Base-by-base conservation (phyloP, 2,329 filamentous ascomycete genomes). In the Cercospora sojina region DNA sequence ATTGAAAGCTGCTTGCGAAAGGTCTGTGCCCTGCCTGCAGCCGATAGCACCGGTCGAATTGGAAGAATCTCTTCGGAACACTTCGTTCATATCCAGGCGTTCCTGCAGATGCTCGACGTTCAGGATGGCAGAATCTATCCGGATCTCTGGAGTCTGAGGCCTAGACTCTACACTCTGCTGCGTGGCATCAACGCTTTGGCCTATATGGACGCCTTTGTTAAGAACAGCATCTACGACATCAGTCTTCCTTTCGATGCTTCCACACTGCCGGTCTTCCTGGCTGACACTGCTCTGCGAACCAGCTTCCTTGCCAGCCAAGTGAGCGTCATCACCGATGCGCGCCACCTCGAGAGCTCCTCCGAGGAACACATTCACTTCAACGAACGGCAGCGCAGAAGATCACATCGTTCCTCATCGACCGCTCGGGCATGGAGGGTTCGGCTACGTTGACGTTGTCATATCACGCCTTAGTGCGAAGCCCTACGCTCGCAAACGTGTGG, bases 351-450 rank as follows among this genome's bases (percentile, higher is more conserved):
- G 27, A 57, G 31, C 27, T 57, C 53, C 3, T 35, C 27, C 31
- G 53, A 57, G n/a, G 53, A 35, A 16, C 53, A 57, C 10, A 31
- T 57, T n/a, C 23, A 57, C 53, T 31, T 57, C 53, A 23, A 57
- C 16, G 53, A 23, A 57, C 16, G 53, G 53, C 27, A 57, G 53
- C 53, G 53, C 53, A 1, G 31, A 31, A 10, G 53, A 57, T 18
- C 31, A 57, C 25, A 18, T 57, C 53, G 27, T 35, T 49, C 20
- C 43, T 13, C 4, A 49, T 49, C 43, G 20, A 25, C 10, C 20
- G 43, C 43, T 49, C 3, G 43, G 43, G 43, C 43, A 49, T 13
- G 43, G 43, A 4, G 43, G 43, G 0, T 49, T 49, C 5, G 43
- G 43, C 43, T 49, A 49, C 2, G 43, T 49, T 20, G 43, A 49